phyloP scores from a whole-genome alignment of 2,329 filamentous ascomycete genomes.

The Fusarium sp. region DNA sequence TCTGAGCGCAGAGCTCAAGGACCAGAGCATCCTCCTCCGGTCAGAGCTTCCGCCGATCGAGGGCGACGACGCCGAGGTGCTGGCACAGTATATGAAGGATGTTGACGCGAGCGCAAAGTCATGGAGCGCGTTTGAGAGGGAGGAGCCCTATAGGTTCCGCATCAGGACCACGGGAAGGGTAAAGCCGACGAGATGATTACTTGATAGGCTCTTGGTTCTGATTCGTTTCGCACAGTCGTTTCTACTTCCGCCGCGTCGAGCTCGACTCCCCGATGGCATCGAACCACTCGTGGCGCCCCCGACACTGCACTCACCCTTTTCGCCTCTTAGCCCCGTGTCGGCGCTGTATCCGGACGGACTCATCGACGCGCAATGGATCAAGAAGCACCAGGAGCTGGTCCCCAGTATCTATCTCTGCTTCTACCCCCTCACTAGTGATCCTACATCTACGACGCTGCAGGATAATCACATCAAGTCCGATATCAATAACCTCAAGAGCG shows the following conservation, averaged over 20 bases:
- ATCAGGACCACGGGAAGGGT: slow-evolving; percentile 85
- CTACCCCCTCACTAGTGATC: slow-evolving; percentile 80
- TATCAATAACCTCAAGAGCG: slow-evolving; percentile 80
- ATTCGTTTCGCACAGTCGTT: slow-evolving; percentile 58
- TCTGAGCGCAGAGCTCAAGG: slow-evolving; percentile 65
- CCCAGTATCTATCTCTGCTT: slow-evolving; percentile 86
- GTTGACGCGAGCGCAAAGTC: slow-evolving; percentile 73
- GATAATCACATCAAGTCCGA: slow-evolving; percentile 92
- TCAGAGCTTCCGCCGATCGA: slow-evolving; percentile 79
- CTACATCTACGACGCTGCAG: slow-evolving; percentile 78
- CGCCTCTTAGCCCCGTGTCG: slow-evolving; percentile 86
- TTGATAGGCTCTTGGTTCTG: slow-evolving; percentile 41
- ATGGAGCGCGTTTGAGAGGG: slow-evolving; percentile 73
- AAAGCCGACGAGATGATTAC: slow-evolving; percentile 46
- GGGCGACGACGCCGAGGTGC: slow-evolving; percentile 71
- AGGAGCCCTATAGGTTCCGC: slow-evolving; percentile 70
- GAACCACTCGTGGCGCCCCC: slow-evolving; percentile 61
- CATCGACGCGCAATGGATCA: slow-evolving; percentile 83
- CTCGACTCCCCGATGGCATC: slow-evolving; percentile 64
- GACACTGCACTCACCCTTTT: slow-evolving; percentile 90
- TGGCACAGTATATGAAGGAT: slow-evolving; percentile 75
- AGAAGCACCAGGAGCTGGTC: slow-evolving; percentile 87
- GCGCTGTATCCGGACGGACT: slow-evolving; percentile 90
- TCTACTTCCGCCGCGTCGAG: slow-evolving; percentile 68
- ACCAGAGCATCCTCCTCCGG: slow-evolving; percentile 71